Evolutionary conservation across 495 filamentous ascomycete genomes (phyloP), one percentile per base, ranked within the genome.

Genomic region (Penicillium bovifimosum): DNA sequence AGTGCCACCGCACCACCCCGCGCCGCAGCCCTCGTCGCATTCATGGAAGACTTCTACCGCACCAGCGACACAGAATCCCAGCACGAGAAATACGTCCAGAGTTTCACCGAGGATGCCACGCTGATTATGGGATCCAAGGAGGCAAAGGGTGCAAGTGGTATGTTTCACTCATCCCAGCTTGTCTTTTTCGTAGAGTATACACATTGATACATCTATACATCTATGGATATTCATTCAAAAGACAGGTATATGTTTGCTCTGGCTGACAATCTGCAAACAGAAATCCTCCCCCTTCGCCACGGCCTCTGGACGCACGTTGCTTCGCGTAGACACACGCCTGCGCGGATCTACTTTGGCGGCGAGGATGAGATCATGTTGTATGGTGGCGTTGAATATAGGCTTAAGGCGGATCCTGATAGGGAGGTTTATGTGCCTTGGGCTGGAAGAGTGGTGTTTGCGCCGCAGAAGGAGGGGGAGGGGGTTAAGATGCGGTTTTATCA

Each of bases 401-500:
- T 84, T 27, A 84, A 80, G 64, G 63, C 66, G 44, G 69, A 78
- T 48, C 59, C 71, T 2, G 61, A 58, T 40, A 70, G 68, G 16
- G 75, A 79, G 1, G 61, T 72, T 5, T 65, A 73, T 55, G 60
- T 76, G 28, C 68, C 67, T 3, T 86, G 81, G 81, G 77, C 79
- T 39, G 82, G 75, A 28, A 62, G 76, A 47, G 80, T 76, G 41
- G 70, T 75, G 13, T 72, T 86, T 66, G 73, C 58, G 39, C 55
- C 55, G 31, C 32, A 59, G 9, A 62, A 76, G 58, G 70, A 67
- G 28, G 71, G 64, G 3, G 74, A 70, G 18, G 67, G 45, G 32
- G 67, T 78, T 55, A 80, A 75, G 68, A 80, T 85, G 79, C 69
- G 64, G 52, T 81, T 80, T 58, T 86, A 86, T 73, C 81, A 84